Evolutionary conservation across 176 grass and related monocot species (phyloP), one percentile per base, ranked within the genome.

Genomic region (Oryza rufipogon): DNA sequence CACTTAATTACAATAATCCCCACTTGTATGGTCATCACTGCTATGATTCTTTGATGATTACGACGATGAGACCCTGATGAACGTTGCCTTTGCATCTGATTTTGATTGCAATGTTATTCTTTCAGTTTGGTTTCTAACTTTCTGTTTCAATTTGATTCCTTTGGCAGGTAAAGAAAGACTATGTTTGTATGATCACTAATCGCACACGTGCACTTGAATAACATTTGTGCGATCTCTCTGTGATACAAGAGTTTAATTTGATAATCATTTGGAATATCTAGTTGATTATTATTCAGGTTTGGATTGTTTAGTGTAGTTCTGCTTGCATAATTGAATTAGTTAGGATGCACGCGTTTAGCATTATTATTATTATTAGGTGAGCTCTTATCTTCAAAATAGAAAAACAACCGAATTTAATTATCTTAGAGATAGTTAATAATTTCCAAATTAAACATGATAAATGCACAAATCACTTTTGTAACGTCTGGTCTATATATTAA

Each of bases 201-300:
- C 23, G 5, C 58, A 86, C 88, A 82, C 73, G 56, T 68, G 73
- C 26, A 68, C 60, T 73, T 74, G 19, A 15, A 19, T 80, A 72
- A 64, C 28, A 11, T 45, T 86, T 78, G 4, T 60, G 28, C n/a
- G 17, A 58, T 47, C 13, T 68, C 25, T 19, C 20, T 36, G 19
- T 46, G 79, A 48, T 64, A 78, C 16, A 36, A 28, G 61, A 25
- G 14, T 78, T 89, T 68, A 20, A 86, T 81, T 67, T 47, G 25
- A 26, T 47, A 82, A 88, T 84, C 46, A 84, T 84, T 79, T 46
- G 56, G 67, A 66, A n/a, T 34, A 90, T 83, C 72, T 41, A 19
- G 9, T 61, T 73, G 20, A 81, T 58, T 30, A 61, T 78, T 17
- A 20, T 64, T 11, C 47, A 34, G 8, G 4, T 54, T 86, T 66